Evolutionary conservation across 208 protist genomes (phyloP).

Genomic region (Trypanosoma theileri): DNA sequence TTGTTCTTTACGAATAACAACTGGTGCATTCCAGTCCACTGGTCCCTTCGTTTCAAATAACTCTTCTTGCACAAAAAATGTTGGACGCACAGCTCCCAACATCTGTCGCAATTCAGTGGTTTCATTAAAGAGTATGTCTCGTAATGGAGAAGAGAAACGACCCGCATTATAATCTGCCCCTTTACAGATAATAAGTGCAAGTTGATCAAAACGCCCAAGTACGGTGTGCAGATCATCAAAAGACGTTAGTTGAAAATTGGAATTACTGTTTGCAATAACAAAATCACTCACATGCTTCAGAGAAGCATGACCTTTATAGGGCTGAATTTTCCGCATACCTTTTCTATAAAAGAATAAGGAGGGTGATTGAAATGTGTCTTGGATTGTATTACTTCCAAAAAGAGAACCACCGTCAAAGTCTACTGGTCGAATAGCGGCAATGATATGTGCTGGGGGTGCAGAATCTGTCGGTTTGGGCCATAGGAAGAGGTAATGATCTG

Average conservation of each 20-base stretch:
- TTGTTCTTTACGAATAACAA: not conserved
- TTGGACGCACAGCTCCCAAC: constrained; percentile 16
- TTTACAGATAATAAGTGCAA: constrained; percentile 27
- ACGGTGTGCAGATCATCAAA: constrained; percentile 2
- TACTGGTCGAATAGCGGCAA: constrained; percentile 31
- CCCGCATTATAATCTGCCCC: not conserved
- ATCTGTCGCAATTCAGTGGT: not conserved
- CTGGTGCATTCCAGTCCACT: constrained; percentile 9
- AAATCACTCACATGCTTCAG: constrained; percentile 10
- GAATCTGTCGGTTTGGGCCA: not conserved
- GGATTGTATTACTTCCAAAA: not conserved
- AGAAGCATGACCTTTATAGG: constrained; percentile 1
- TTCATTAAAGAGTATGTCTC: constrained; percentile 12
- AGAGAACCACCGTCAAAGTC: constrained; percentile 13
- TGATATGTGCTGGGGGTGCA: constrained; percentile 19
- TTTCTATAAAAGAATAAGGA: constrained; percentile 25
- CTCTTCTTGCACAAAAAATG: constrained; percentile 30
- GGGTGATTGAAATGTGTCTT: constrained; percentile 16
- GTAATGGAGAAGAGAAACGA: constrained; percentile 1
- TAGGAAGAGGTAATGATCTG: constrained; percentile 5
- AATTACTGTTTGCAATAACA: constrained; percentile 15
- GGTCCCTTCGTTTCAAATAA: not conserved
- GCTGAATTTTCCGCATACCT: not conserved
- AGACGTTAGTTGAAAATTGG: constrained; percentile 15
- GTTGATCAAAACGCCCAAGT: constrained; percentile 15